Conservation (phyloP, 257 asterid genomes). For the Mitragyna speciosa region DNA sequence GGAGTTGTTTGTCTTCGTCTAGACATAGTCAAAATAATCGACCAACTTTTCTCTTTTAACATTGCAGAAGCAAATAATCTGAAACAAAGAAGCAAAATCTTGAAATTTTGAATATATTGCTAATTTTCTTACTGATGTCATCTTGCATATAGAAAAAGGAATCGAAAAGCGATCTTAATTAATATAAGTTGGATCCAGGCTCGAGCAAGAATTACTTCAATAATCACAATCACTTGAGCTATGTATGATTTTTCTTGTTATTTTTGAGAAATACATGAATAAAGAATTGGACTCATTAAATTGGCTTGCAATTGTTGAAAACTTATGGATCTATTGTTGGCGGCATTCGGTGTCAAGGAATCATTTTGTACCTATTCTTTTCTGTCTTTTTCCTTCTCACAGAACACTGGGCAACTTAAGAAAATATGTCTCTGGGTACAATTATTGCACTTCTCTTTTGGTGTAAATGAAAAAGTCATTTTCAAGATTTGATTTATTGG, state of each 20-base stretch:
- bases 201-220: too few species aligned
- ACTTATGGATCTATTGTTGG: neutral
- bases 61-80: too few species aligned
- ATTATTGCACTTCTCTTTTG: conserved; percentile 1
- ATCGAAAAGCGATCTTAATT: too few species aligned
- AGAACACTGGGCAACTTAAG: neutral
- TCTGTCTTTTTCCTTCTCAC: neutral
- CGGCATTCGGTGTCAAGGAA: neutral
- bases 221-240: neutral
- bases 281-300: too few species aligned
- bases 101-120: too few species aligned
- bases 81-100: too few species aligned
- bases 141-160: too few species aligned
- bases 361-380: neutral
- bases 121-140: too few species aligned
- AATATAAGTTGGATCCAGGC: too few species aligned
- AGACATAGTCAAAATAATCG: neutral
- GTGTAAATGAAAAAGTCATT: neutral
- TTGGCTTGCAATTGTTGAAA: neutral
- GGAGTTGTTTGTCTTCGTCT: neutral
- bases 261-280: too few species aligned
- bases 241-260: too few species aligned
- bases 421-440: neutral
- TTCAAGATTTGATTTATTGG: conserved; percentile 10
- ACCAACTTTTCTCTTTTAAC: neutral